Conservation (phyloP, 2,329 filamentous ascomycete species). For the Aureobasidium musti region DNA sequence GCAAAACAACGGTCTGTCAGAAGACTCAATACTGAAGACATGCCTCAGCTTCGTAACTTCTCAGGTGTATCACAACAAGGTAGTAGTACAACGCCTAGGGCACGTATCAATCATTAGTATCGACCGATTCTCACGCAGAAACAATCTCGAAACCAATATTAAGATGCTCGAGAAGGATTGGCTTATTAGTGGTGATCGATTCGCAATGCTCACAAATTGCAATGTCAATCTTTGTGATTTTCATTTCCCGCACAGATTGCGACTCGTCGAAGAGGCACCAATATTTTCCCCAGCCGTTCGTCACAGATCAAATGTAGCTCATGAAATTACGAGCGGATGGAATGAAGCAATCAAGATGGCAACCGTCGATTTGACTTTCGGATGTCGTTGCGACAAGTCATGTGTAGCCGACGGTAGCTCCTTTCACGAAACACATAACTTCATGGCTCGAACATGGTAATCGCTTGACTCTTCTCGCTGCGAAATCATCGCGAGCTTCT, state of each 20-base stretch:
- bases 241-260: constrained; percentile 24
- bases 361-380: background rate
- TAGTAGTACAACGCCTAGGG: background rate
- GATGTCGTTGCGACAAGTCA: background rate
- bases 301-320: background rate
- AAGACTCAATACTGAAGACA: background rate
- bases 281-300: constrained; percentile 19
- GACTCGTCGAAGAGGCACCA: background rate
- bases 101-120: background rate
- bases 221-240: background rate
- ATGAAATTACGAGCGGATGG: background rate
- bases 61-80: background rate
- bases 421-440: background rate
- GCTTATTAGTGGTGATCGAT: background rate
- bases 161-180: background rate
- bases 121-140: background rate
- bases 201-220: constrained; percentile 19
- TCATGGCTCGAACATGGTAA: background rate
- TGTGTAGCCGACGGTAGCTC: background rate
- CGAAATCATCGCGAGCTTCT: background rate
- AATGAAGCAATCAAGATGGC: constrained; percentile 14
- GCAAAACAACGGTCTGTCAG: constrained; percentile 2
- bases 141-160: background rate
- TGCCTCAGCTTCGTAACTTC: background rate
- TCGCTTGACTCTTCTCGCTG: background rate